Percentiles rank a stretch among this genome's conserved stretches.
phyloP scores from a whole-genome alignment of 306 rosid species.

The Biancaea sappan region DNA sequence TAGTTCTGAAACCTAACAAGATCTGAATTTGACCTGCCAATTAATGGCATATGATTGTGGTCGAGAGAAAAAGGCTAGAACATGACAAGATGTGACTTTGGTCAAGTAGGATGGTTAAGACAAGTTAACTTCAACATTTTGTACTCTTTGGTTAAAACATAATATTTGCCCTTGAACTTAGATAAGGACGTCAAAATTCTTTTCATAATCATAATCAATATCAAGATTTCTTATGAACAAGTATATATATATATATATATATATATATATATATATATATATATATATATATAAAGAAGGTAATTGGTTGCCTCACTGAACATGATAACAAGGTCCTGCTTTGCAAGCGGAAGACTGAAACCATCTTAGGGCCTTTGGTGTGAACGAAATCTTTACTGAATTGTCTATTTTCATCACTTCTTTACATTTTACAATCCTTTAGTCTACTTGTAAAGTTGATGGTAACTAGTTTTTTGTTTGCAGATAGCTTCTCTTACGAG shows the following conservation, averaged over 20 bases:
- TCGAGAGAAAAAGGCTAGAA: too few relatives aligned
- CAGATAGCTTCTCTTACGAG: constrained; percentile 35
- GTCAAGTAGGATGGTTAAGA: too few relatives aligned
- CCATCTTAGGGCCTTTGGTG: constrained; percentile 98
- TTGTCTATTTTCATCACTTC: constrained; percentile 29
- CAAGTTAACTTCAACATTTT: too few relatives aligned
- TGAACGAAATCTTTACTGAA: constrained; percentile 28
- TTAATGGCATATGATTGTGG: too few relatives aligned
- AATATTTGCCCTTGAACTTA: too few relatives aligned
- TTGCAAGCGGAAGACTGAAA: constrained; percentile 95
- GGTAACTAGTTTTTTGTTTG: constrained; percentile 25
- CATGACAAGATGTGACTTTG: too few relatives aligned
- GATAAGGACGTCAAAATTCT: too few relatives aligned
- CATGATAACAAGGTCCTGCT: constrained; percentile 83
- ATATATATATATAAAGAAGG: constrained; percentile 50
- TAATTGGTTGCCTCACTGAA: constrained; percentile 90
- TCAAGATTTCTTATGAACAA: too few relatives aligned
- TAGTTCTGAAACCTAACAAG: too few relatives aligned
- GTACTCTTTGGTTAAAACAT: too few relatives aligned
- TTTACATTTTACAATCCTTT: constrained; percentile 20
- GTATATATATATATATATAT: background rate
- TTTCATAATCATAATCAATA: too few relatives aligned
- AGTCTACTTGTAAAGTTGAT: constrained; percentile 15
- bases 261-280: background rate
- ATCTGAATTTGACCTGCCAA: too few relatives aligned